phyloP scores from a whole-genome alignment of 2,329 filamentous ascomycete genomes.

The Alternaria dauci region DNA sequence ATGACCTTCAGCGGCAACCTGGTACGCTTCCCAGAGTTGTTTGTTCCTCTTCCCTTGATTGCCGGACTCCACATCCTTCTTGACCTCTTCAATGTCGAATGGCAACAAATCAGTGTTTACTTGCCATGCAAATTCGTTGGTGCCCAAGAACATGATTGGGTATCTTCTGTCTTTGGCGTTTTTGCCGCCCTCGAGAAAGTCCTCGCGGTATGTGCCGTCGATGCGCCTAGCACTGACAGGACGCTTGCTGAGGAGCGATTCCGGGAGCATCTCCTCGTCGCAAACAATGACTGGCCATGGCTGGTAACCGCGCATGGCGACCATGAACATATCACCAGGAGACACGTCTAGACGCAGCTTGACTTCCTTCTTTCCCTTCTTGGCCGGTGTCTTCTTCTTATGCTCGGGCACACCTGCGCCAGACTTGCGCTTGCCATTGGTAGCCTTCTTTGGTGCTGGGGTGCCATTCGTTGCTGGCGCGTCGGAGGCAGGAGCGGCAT shows the following conservation, averaged over 20 bases:
- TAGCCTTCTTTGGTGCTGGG: slow-evolving; percentile 51
- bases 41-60: slow-evolving; percentile 89
- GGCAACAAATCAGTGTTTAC: slow-evolving; percentile 82
- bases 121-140: slow-evolving; percentile 97
- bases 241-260: slow-evolving; percentile 75
- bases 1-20: slow-evolving; percentile 79
- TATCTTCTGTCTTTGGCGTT: slow-evolving; percentile 85
- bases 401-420: slow-evolving; percentile 68
- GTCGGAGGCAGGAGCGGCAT: slow-evolving; percentile 49
- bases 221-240: slow-evolving; percentile 82
- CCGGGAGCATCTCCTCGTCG: slow-evolving; percentile 92
- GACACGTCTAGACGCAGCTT: slow-evolving; percentile 76
- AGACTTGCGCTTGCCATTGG: slow-evolving; percentile 72
- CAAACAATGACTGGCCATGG: slow-evolving; percentile 95
- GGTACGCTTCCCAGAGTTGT: slow-evolving; percentile 78
- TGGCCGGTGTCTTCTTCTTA: slow-evolving; percentile 77
- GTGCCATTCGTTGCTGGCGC: slow-evolving; percentile 59
- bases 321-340: slow-evolving; percentile 90
- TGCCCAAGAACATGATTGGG: slow-evolving; percentile 92
- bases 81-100: slow-evolving; percentile 76
- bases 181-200: slow-evolving; percentile 88
- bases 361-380: slow-evolving; percentile 81
- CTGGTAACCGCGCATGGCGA: slow-evolving; percentile 92
- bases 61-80: slow-evolving; percentile 72
- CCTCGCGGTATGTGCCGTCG: slow-evolving; percentile 87